Evolutionary conservation across 176 grass and related monocot genomes (phyloP), one percentile per base, ranked within the genome.

Genomic region (Raddia distichophylla): DNA sequence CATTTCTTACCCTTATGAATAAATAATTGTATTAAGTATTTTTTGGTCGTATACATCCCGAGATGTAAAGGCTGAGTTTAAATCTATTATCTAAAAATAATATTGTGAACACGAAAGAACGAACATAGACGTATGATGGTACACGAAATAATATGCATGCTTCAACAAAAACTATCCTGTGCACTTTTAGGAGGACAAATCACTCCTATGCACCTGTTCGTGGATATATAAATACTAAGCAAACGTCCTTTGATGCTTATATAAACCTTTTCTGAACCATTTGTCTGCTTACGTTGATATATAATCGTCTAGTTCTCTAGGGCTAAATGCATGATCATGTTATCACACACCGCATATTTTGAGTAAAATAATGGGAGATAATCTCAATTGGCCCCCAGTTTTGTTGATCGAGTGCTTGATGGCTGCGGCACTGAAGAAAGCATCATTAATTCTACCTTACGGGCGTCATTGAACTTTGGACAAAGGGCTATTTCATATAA

Each of bases 351-450:
- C 46, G 16, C 70, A 75, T 1, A 61, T 75, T 10, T 47, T 43
- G 78, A 52, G 44, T 59, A 87, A 75, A 80, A 74, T 50, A 86
- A 74, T 52, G 7, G 56, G 78, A 67, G 52, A 81, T 80, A 42
- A 17, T 75, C 62, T 49, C 44, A 59, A 43, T 58, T 42, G 1
- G 61, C 22, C 52, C 79, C 69, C 60, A 74, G 70, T 49, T 80
- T 75, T 68, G 60, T 75, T 74, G 61, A 54, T 75, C 61, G 59
- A 19, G 74, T 60, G 32, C 8, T 42, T 1, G 37, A 45, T 44
- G 67, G 50, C 70, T 66, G 17, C 22, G 65, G 84, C 70, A 50
- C 62, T 48, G 40, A 46, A 66, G 59, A 54, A 66, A 86, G 76
- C 50, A 75, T 75, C 27, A 81, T 81, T 67, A 51, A 81, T 81